Evolutionary conservation across 73 alveolate species (phyloP).

Genomic region (Symbiodinium natans): DNA sequence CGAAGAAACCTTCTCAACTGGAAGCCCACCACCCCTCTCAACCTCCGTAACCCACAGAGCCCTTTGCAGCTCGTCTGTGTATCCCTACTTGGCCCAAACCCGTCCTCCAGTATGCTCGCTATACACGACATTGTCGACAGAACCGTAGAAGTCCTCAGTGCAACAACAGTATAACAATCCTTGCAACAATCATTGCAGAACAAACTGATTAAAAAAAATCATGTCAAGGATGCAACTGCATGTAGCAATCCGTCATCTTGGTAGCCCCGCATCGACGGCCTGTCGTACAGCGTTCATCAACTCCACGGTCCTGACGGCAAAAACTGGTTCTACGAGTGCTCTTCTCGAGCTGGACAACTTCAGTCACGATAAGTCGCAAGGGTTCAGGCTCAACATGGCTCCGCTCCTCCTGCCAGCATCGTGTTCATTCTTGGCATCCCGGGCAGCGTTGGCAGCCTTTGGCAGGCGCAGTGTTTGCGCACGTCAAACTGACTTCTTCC

Average conservation of each 20-base stretch:
- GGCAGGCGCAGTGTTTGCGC: background rate
- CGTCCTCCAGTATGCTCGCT: background rate
- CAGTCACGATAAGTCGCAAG: background rate
- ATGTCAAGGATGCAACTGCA: background rate
- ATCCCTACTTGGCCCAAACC: no score
- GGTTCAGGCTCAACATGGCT: background rate
- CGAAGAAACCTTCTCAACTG: no score
- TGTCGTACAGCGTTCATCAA: background rate
- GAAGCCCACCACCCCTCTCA: no score
- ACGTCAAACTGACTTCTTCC: background rate
- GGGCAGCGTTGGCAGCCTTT: background rate
- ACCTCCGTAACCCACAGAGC: no score
- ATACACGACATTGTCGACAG: background rate
- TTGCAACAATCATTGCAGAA: no score
- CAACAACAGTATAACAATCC: no score
- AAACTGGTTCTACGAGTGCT: no score
- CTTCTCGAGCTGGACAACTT: no score
- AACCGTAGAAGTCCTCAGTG: background rate
- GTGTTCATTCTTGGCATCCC: background rate
- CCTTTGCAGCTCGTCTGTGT: no score
- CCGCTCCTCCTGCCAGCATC: background rate
- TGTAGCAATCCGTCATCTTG: background rate
- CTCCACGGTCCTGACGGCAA: background rate
- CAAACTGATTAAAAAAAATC: no score
- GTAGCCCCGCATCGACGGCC: background rate